Evolutionary conservation across 2,329 filamentous ascomycete species (phyloP).

Genomic region (Trichoderma sp.): DNA sequence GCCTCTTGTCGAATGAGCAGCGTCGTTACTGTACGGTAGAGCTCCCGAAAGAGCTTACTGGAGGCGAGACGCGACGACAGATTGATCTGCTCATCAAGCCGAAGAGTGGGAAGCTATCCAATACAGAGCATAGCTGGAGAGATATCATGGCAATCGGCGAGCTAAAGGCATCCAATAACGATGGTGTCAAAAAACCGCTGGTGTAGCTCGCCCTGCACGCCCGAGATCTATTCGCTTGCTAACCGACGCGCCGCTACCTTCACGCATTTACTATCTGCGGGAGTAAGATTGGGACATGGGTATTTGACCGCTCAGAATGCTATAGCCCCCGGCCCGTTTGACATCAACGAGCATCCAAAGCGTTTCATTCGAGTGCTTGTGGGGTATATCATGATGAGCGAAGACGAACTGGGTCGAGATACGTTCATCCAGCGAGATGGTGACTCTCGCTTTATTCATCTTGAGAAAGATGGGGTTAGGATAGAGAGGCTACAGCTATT

Average conservation of each 20-base stretch:
- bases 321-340: constrained; percentile 16
- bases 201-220: neutral
- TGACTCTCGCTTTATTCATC: neutral
- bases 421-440: neutral
- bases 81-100: neutral
- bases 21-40: neutral
- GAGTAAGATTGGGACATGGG: constrained; percentile 8
- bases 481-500: neutral
- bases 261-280: neutral
- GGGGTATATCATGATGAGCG: constrained; percentile 19
- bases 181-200: neutral
- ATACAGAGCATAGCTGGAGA: neutral
- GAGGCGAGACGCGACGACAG: neutral
- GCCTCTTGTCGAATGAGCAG: neutral
- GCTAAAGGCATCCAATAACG: neutral
- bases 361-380: neutral
- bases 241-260: neutral
- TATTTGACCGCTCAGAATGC: constrained; percentile 13
- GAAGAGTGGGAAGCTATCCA: neutral
- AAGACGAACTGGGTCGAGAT: constrained; percentile 19
- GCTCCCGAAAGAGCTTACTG: neutral
- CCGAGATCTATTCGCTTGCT: neutral
- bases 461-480: neutral
- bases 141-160: neutral
- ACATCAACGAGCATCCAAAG: neutral